phyloP scores from a whole-genome alignment of 805 yeast genomes.

The Saccharomycopsis sp. region DNA sequence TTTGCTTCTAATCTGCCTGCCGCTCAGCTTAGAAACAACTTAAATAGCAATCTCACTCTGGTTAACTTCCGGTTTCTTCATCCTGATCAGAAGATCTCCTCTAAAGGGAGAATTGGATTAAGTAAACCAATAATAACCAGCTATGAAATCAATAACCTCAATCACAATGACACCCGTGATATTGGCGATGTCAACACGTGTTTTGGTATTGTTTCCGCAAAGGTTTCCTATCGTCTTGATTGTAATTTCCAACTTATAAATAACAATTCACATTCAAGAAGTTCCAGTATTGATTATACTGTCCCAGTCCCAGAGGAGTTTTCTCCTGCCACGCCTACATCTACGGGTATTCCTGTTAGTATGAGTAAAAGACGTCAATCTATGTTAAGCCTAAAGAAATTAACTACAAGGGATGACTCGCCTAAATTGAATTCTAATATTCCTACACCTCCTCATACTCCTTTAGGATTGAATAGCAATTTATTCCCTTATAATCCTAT shows the following conservation, averaged over 20 bases:
- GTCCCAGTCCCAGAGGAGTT: background rate
- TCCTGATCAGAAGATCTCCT: constrained; percentile 11
- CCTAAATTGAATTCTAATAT: background rate
- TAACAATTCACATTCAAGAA: background rate
- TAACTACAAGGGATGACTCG: background rate
- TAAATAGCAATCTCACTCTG: background rate
- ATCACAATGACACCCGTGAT: background rate
- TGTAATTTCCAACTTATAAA: constrained; percentile 4
- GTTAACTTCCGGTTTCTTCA: constrained; percentile 13
- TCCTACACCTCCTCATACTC: constrained; percentile 11
- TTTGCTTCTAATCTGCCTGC: constrained; percentile 6
- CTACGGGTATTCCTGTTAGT: background rate
- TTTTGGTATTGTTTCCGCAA: background rate
- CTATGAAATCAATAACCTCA: background rate
- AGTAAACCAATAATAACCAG: constrained; percentile 9
- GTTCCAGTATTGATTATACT: background rate
- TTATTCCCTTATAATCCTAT: background rate
- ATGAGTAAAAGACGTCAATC: background rate
- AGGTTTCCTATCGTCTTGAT: constrained; percentile 11
- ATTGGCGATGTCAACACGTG: constrained; percentile 1
- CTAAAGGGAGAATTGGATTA: constrained; percentile 16
- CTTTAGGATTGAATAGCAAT: background rate
- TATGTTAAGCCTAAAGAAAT: background rate
- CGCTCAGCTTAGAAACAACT: constrained; percentile 2
- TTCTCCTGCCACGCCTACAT: background rate